Evolutionary conservation across 176 grass and related monocot genomes (phyloP).

Genomic region (Cymbopogon citratus): DNA sequence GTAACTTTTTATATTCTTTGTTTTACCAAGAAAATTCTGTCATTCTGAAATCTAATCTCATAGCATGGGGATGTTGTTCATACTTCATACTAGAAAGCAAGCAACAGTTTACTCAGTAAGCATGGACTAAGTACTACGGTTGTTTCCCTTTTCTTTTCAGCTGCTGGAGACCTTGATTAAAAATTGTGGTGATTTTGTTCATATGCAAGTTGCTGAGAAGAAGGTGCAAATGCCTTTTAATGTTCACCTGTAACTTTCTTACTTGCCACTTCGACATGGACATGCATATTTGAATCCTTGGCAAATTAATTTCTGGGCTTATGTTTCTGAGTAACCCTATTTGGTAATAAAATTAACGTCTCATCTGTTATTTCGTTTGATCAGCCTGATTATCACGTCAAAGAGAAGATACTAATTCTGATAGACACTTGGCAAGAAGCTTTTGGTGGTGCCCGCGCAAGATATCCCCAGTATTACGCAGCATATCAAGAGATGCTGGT

Average conservation of each 20-base stretch:
- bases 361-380: conserved; percentile 14
- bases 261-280: neutral
- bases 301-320: neutral
- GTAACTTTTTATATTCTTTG: neutral
- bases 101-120: neutral
- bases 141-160: conserved; percentile 40
- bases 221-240: conserved; percentile 47
- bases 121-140: conserved; percentile 30
- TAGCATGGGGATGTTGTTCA: neutral
- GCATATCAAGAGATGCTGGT: conserved; percentile 90
- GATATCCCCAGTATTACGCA: conserved; percentile 80
- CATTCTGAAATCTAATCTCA: conserved; percentile 19
- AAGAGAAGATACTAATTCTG: conserved; percentile 61
- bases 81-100: conserved; percentile 2
- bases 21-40: neutral
- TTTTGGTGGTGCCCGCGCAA: conserved; percentile 84
- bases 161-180: conserved; percentile 86
- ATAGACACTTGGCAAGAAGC: conserved; percentile 99
- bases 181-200: conserved; percentile 93
- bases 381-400: conserved; percentile 57
- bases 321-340: neutral
- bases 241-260: neutral
- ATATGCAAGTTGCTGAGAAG: conserved; percentile 90
- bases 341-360: neutral
- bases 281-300: neutral